Evolutionary conservation across 2,329 filamentous ascomycete species (phyloP).

Genomic region (Ceratocystis destructans): DNA sequence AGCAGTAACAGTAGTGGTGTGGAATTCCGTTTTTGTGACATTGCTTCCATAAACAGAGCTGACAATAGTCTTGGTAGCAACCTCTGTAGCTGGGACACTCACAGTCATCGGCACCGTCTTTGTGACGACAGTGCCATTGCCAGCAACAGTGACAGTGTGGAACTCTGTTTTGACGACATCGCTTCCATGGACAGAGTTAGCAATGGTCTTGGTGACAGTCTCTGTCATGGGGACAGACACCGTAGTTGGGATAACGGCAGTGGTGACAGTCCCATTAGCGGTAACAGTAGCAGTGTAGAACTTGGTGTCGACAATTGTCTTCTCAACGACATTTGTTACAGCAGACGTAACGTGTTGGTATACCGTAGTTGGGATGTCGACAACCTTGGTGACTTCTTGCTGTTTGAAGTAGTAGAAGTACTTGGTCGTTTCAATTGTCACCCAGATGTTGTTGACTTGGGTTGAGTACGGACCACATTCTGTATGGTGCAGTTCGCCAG

Average conservation of each 20-base stretch:
- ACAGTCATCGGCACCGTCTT: not conserved
- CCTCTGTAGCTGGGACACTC: constrained; percentile 7
- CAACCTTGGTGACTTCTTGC: constrained; percentile 13
- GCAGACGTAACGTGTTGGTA: constrained; percentile 11
- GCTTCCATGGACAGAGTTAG: not conserved
- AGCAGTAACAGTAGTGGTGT: constrained; percentile 1
- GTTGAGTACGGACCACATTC: constrained; percentile 7
- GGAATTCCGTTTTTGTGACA: not conserved
- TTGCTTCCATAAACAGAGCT: constrained; percentile 6
- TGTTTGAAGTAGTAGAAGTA: constrained; percentile 20
- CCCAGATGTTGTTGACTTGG: constrained; percentile 20
- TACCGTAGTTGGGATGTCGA: not conserved
- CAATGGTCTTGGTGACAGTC: not conserved
- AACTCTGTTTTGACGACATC: not conserved
- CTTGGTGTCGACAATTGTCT: not conserved
- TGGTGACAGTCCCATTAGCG: not conserved
- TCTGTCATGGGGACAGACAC: constrained; percentile 4
- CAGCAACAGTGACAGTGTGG: not conserved
- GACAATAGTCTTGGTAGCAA: not conserved
- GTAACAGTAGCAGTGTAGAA: constrained; percentile 4
- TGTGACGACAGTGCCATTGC: constrained; percentile 1
- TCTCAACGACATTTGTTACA: constrained; percentile 8
- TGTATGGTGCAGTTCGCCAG: constrained; percentile 12
- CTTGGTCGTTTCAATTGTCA: constrained; percentile 20
- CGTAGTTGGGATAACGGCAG: not conserved